A percentile compares a stretch with the other conserved stretches of the same genome.
Evolutionary conservation across 192 early-diverging fungal species (phyloP).

Genomic region (Coemansia sp.): DNA sequence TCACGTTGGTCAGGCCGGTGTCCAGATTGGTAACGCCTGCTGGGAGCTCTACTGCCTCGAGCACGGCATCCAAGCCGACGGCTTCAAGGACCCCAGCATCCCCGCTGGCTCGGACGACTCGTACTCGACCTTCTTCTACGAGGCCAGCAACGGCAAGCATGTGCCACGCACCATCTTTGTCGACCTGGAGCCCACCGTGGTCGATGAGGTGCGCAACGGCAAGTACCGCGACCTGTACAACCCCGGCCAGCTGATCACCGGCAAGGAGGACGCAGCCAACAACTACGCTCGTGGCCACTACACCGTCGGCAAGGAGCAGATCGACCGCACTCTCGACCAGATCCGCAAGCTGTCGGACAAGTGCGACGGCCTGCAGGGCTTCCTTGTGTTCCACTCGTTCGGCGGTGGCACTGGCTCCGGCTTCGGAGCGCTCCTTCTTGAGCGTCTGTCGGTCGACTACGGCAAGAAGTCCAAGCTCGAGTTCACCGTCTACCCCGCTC

Average conservation of each 20-base stretch:
- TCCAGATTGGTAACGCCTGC: slow-evolving; percentile 99
- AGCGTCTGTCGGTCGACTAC: slow-evolving; percentile 99
- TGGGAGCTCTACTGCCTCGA: slow-evolving; percentile 98
- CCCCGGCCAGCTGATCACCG: slow-evolving; percentile 98
- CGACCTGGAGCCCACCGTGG: slow-evolving; percentile 92
- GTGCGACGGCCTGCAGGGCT: slow-evolving; percentile 98
- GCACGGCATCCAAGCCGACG: slow-evolving; percentile 97
- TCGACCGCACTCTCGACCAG: slow-evolving; percentile 93
- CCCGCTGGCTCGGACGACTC: slow-evolving; percentile 67
- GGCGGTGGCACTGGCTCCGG: slow-evolving; percentile 99
- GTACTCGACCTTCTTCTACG: slow-evolving; percentile 99
- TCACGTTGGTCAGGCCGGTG: slow-evolving; percentile 92
- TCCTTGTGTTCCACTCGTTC: slow-evolving; percentile 99
- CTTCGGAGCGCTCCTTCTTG: slow-evolving; percentile 95
- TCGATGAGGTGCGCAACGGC: slow-evolving; percentile 98
- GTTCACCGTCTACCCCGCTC: slow-evolving; percentile 99
- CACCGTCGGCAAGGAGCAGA: slow-evolving; percentile 99
- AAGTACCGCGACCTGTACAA: slow-evolving; percentile 93
- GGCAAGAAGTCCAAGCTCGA: slow-evolving; percentile 99
- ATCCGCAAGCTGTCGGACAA: slow-evolving; percentile 97
- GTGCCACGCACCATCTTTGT: slow-evolving; percentile 99
- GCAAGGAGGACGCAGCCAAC: slow-evolving; percentile 99
- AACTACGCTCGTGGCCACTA: slow-evolving; percentile 99
- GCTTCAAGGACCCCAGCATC: slow-evolving; percentile 48
- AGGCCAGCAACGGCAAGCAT: slow-evolving; percentile 98